phyloP scores from a whole-genome alignment of 345 rosid species.

The Camelina sativa region DNA sequence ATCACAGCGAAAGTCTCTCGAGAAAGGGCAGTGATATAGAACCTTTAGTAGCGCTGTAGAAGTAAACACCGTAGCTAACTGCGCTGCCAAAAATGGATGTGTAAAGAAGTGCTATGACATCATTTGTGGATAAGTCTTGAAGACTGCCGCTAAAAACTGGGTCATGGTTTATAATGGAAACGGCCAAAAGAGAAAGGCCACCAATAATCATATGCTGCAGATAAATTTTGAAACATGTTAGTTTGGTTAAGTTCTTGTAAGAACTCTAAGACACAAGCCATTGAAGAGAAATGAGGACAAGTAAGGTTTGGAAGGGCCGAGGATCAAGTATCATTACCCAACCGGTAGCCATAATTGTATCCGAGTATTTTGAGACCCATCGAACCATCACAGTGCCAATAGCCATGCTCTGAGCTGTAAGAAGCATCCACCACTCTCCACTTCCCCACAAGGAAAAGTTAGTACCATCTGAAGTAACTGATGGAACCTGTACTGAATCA shows the following conservation, averaged over 20 bases:
- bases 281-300: neutral
- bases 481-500: conserved; percentile 59
- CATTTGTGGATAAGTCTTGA: conserved; percentile 58
- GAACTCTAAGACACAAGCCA: conserved; percentile 20
- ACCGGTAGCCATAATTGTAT: conserved; percentile 95
- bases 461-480: conserved; percentile 53
- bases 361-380: conserved; percentile 89
- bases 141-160: conserved; percentile 64
- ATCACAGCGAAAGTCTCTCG: neutral
- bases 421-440: conserved; percentile 99
- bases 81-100: conserved; percentile 94
- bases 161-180: conserved; percentile 70
- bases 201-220: conserved; percentile 92
- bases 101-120: conserved; percentile 73
- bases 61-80: conserved; percentile 90
- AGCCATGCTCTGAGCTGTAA: conserved; percentile 99
- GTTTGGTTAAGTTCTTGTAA: conserved; percentile 15
- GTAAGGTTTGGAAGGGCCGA: neutral
- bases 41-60: conserved; percentile 95
- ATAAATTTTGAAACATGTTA: conserved; percentile 4
- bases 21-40: conserved; percentile 10
- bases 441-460: conserved; percentile 88
- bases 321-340: conserved; percentile 62
- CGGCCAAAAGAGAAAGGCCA: conserved; percentile 71
- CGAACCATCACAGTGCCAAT: conserved; percentile 93